Percentiles rank a stretch among this genome's conserved stretches.
These are phyloP conservation scores for Boletus rubroflammeus DNA, from an alignment of 768 basidiomycete species.

Conservation along the genomic window DNA sequence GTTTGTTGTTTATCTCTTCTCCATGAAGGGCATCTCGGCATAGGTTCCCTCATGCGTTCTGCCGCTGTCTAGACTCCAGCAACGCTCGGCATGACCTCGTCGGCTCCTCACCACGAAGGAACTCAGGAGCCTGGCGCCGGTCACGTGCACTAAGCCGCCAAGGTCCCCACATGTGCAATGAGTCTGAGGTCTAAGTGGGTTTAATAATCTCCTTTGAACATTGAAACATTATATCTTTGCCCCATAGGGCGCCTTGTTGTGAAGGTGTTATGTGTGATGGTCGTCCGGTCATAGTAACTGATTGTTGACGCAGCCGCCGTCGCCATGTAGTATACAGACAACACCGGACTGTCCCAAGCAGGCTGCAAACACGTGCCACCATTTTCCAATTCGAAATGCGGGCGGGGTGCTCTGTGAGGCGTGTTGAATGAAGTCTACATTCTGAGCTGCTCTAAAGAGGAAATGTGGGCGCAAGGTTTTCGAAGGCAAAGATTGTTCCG, in stretches of 20 bases:
- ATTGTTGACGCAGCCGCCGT: not conserved
- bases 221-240: not conserved
- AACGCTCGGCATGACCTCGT: not conserved
- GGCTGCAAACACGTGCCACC: not conserved
- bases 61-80: not conserved
- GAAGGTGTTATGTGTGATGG: not conserved
- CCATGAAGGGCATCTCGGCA: constrained; percentile 11
- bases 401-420: not conserved
- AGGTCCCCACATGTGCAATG: not conserved
- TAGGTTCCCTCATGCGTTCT: not conserved
- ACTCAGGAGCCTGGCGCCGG: constrained; percentile 1
- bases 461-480: not conserved
- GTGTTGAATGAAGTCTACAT: not conserved
- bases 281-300: not conserved
- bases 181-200: not conserved
- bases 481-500: not conserved
- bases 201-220: not conserved
- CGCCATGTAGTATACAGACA: not conserved
- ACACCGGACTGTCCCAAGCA: not conserved
- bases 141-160: not conserved
- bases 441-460: not conserved
- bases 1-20: constrained; percentile 2
- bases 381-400: not conserved
- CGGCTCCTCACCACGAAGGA: not conserved
- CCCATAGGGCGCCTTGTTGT: not conserved